Base-by-base conservation (phyloP, 2,329 filamentous ascomycete species). In the Hypoxylon sp. region DNA sequence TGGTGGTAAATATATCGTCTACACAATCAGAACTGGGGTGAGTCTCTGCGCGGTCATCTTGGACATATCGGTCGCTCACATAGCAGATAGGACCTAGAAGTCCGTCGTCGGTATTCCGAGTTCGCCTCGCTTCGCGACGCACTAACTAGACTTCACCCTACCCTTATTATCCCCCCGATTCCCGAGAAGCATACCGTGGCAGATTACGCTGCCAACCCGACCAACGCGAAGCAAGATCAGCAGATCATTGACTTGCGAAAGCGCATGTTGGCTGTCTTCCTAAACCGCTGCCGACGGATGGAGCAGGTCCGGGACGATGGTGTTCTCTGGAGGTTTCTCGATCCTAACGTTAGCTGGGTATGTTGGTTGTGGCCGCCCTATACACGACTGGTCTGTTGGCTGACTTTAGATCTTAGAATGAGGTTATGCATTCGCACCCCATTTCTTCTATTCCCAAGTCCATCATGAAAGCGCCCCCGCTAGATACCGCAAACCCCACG, bases 141-240 rank as follows among this genome's bases (percentile, higher is more conserved):
- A 2, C 83, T 99, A 23, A 92, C 93, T 42, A 90, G 90, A 67
- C 83, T 99, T 61, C 96, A 99, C 72, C 95, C 96, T 6, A 99
- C 95, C 0, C 83, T 99, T 37, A 90, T 99, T 69, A 90, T 99
- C 48, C 96, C 95, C 6, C 95, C 95, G 2, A 99, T 99, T 69
- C 95, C 95, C 18, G 96, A 99, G 78, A 99, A 99, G 76, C 95
- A 99, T 75, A 95, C 92, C 41, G 96, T 99, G 89, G 94, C 94
- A 60, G 95, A 99, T 74, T 99, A 99, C 72, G 95, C 95, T 13
- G 93, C 96, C 23, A 98, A 97, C 69, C 95, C 96, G 1, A 99
- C 95, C 31, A 97, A 94, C 70, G 96, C 96, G 15, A 99, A 97
- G 74, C 94, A 99, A 75, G 96, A 99, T 73, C 89, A 92, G 55